Base-by-base conservation (phyloP, 2,329 filamentous ascomycete species). In the Cytospora mali region DNA sequence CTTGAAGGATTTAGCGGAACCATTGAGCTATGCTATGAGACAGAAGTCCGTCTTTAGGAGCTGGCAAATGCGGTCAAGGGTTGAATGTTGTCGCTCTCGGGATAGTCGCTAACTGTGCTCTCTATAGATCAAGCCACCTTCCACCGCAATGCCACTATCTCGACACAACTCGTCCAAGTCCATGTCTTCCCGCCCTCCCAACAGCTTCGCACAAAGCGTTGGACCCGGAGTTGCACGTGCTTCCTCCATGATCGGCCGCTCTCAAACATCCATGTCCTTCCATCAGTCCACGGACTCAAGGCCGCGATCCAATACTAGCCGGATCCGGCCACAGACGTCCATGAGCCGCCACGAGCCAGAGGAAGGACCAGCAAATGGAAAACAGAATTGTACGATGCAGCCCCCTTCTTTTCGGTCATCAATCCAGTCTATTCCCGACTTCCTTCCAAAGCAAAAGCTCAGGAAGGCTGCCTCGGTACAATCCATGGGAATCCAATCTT, bases 151-250 rank as follows among this genome's bases (percentile, higher is more conserved):
- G 39, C 69, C 74, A 33, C 74, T 75, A 13, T 71, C 75, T 58
- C 71, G 71, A 11, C 71, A 77, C 6, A 75, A 79, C 7, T 77
- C 80, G 29, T 73, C 76, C 62, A 74, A 72, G 62, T 74, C 75
- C 61, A 73, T 72, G 61, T 73, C 76, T 35, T 77, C 80, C 65
- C 75, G 77, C 54, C 76, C 77, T 55, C 76, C 77, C 58, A 80
- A 76, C 66, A 80, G 77, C 65, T 86, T 87, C 66, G 80, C 83
- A 16, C 84, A 80, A 65, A 88, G 84, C 69, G 73, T 86, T 29
- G 85, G 87, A 1, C 79, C 81, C 14, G 80, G 79, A 16, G 68
- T 73, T 21, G 81, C 85, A 66, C 78, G 83, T 16, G 74, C 77
- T 6, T 73, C 77, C 21, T 67, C 75, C 6, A 69, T 75, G 64